phyloP scores from a whole-genome alignment of 1,139 yeast species.

The Taphrina populina region DNA sequence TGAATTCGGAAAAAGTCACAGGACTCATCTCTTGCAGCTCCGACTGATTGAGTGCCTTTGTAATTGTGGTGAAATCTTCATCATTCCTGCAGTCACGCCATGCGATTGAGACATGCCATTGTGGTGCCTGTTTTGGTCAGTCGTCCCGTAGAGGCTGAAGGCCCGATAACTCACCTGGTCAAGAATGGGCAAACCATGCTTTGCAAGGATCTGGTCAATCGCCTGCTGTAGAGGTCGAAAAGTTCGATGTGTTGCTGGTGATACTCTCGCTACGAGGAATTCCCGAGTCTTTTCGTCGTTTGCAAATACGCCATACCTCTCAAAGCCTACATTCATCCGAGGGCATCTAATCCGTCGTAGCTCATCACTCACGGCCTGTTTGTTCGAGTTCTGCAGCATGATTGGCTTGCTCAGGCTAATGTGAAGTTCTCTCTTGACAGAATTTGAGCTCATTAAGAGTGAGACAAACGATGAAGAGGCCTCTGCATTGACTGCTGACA shows the following conservation, averaged over 20 bases:
- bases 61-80: neutral
- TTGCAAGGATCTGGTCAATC: neutral
- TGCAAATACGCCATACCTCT: neutral
- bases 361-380: neutral
- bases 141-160: too few relatives aligned
- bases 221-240: neutral
- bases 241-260: neutral
- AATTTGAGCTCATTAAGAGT: slow-evolving; percentile 1
- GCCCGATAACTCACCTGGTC: neutral
- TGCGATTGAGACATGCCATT: slow-evolving; percentile 6
- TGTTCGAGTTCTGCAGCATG: neutral
- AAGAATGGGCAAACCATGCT: neutral
- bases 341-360: neutral
- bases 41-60: neutral
- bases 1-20: neutral
- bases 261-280: neutral
- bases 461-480: neutral
- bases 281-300: slow-evolving; percentile 12
- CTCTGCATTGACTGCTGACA: neutral
- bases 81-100: neutral
- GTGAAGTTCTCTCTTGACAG: slow-evolving; percentile 8
- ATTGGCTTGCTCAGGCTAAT: slow-evolving; percentile 1
- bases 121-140: neutral
- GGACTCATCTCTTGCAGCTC: neutral
- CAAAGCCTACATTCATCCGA: neutral